These are phyloP conservation scores for Aspergillus arachidicola DNA, from an alignment of 2,329 filamentous ascomycete species.

Conservation along the genomic window DNA sequence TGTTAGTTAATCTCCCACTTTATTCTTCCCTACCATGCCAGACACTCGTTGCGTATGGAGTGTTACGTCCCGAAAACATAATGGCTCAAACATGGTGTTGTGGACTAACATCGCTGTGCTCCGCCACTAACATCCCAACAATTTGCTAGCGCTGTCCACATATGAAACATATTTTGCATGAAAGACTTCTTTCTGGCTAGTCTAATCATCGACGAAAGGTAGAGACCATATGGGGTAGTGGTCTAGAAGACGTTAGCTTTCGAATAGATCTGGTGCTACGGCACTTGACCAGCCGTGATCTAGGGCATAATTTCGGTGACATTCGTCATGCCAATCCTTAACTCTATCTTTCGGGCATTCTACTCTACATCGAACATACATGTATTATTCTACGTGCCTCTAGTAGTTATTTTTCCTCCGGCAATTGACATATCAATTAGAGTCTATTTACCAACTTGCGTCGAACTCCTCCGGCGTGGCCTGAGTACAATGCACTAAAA, in stretches of 20 bases:
- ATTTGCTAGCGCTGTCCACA: background rate
- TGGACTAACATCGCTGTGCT: background rate
- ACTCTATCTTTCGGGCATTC: background rate
- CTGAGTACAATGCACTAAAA: background rate
- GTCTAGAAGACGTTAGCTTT: background rate
- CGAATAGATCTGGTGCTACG: background rate
- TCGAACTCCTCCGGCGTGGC: background rate
- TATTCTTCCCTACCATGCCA: background rate
- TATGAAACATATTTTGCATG: background rate
- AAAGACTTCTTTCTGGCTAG: background rate
- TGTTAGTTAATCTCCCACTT: background rate
- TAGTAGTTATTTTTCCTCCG: background rate
- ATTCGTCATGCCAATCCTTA: background rate
- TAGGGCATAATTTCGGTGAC: background rate
- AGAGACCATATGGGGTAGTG: background rate
- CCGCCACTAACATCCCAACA: background rate
- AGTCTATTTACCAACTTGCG: background rate
- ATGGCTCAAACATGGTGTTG: background rate
- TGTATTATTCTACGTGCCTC: background rate
- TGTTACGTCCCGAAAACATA: background rate
- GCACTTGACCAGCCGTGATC: background rate
- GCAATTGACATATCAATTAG: background rate
- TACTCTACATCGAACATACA: background rate
- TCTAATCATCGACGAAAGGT: background rate
- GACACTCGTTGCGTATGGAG: background rate